Evolutionary conservation across 768 basidiomycete species (phyloP).

Genomic region (Suillus lakei): DNA sequence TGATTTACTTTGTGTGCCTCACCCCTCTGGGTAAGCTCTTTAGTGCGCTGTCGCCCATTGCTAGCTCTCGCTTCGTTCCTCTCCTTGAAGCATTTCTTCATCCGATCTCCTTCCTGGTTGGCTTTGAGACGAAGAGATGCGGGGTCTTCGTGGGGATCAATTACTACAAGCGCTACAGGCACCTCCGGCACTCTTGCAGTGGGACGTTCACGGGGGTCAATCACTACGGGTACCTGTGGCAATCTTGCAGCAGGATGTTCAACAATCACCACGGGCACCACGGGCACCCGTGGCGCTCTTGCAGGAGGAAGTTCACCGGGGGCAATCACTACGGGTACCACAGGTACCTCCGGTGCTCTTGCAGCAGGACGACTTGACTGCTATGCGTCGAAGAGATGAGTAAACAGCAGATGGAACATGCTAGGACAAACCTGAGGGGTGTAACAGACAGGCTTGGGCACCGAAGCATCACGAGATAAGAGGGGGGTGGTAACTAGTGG

Average conservation of each 20-base stretch:
- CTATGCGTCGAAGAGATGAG: not conserved
- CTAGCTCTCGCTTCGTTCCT: conserved; percentile 56
- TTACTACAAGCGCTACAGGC: not conserved
- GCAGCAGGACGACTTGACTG: not conserved
- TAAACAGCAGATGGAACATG: not conserved
- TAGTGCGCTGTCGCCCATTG: conserved; percentile 47
- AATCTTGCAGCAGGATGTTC: not conserved
- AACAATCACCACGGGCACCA: not conserved
- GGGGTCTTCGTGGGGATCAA: not conserved
- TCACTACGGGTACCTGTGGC: not conserved
- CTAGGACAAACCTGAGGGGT: not conserved
- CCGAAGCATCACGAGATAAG: not conserved
- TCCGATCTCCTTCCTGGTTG: conserved; percentile 70
- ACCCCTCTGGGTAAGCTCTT: conserved; percentile 77
- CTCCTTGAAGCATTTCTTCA: conserved; percentile 64
- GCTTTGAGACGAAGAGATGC: conserved; percentile 69
- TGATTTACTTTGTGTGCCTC: conserved; percentile 74
- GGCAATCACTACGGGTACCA: not conserved
- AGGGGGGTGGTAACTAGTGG: not conserved
- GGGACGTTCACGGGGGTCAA: not conserved
- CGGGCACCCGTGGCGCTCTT: not conserved
- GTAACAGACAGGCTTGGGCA: not conserved
- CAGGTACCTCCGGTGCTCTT: not conserved
- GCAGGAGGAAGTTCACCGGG: not conserved
- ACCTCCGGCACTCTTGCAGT: not conserved